These are phyloP conservation scores for Hymenoscyphus fructigenus DNA, from an alignment of 2,329 filamentous ascomycete species.

Conservation along the genomic window DNA sequence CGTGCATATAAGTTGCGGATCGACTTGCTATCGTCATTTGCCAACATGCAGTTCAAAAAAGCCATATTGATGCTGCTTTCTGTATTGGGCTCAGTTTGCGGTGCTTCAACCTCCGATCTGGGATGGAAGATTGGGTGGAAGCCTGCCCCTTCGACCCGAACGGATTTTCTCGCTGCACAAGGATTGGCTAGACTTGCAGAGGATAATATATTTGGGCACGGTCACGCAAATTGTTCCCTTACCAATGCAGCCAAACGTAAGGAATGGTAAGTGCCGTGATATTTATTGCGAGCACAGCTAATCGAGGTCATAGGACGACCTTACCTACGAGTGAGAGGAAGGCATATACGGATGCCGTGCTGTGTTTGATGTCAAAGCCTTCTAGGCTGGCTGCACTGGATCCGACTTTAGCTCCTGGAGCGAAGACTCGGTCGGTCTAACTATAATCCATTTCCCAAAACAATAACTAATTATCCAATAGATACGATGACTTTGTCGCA, in stretches of 20 bases:
- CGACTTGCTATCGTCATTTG: neutral
- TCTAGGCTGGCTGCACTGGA: slow-evolving; percentile 30
- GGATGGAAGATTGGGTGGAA: neutral
- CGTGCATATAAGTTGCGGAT: neutral
- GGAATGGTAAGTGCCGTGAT: neutral
- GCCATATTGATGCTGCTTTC: neutral
- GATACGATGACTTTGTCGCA: slow-evolving; percentile 39
- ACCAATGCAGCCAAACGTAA: neutral
- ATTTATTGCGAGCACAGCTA: neutral
- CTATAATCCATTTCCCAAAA: neutral
- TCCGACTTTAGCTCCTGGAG: slow-evolving; percentile 32
- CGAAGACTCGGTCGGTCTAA: slow-evolving; percentile 36
- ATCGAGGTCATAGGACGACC: neutral
- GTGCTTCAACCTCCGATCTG: neutral
- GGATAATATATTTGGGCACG: neutral
- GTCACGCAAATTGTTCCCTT: slow-evolving; percentile 1
- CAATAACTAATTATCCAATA: neutral
- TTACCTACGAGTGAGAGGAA: slow-evolving; percentile 9
- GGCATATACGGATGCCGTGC: slow-evolving; percentile 38
- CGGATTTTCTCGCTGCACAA: neutral
- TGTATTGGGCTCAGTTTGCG: neutral
- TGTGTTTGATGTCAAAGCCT: slow-evolving; percentile 35
- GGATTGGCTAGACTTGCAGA: neutral
- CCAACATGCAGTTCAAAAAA: neutral
- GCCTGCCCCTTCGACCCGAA: neutral